Evolutionary conservation across 2,329 filamentous ascomycete genomes (phyloP), one percentile per base, ranked within the genome.

Genomic region (Alternaria solani): DNA sequence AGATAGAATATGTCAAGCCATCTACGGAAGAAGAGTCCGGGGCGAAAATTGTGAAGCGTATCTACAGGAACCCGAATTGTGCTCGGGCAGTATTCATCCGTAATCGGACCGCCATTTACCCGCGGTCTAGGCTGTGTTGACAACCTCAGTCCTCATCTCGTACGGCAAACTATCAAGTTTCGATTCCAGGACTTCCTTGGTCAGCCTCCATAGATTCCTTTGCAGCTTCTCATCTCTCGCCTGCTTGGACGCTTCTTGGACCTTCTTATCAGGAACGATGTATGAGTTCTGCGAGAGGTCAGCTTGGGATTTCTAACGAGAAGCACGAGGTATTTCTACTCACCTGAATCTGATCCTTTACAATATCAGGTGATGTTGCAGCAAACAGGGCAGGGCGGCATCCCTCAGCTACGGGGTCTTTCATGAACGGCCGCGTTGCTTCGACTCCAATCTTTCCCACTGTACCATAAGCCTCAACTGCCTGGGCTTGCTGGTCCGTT

Each of bases 361-460:
- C 75, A 1, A 85, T 71, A 52, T 82, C 81, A 16, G 76, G 70
- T 54, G 78, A 81, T 4, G 83, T 83, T 1, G 81, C 78, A 5
- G 83, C 83, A 65, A 84, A 85, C 30, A 86, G 59, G 12, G 80
- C 82, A 2, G 81, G 65, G 18, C 83, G 73, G 62, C 83, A 85
- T 1, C 83, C 83, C 54, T 82, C 59, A 25, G 81, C 77, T 0
- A 84, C 73, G 0, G 82, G 81, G 61, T 85, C 81, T 58, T 83
- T 83, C 81, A 85, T 79, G 59, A 85, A 81, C 1, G 82, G 83
- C 32, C 78, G 67, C 2, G 80, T 70, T 3, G 73, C 78, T 49
- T 75, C 78, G 9, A 83, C 81, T 2, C 81, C 81, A 34, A 84
- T 66, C 56, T 81, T 82, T 16, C 82, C 82, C 1, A 83, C 61